Base-by-base conservation (phyloP, 495 filamentous ascomycete species). In the Collariella sp. region DNA sequence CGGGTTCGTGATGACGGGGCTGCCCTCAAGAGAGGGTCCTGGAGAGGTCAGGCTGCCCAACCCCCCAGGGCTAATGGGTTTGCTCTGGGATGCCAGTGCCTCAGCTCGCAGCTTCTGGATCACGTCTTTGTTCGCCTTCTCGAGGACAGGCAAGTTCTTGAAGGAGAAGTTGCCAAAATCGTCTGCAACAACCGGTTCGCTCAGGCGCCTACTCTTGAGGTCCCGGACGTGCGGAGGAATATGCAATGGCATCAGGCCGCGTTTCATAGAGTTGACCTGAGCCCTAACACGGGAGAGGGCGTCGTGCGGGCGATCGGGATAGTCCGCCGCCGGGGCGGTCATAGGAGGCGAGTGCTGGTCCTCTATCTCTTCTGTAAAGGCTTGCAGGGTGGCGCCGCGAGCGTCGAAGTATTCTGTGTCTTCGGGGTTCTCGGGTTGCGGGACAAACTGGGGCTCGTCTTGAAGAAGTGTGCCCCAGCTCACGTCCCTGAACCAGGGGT, bases 371-470 rank as follows among this genome's bases (percentile, higher is more conserved):
- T 95, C 88, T 15, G 85, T 81, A 64, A 97, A 97, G 6, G 84
- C 80, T 62, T 96, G 87, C 44, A 96, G 71, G 5, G 86, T 91
- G 19, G 93, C 93, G 24, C 93, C 93, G 44, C 93, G 82, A 34
- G 88, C 72, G 72, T 98, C 93, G 59, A 98, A 98, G 62, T 98
- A 98, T 61, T 98, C 93, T 0, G 93, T 98, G 60, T 97, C 91
- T 67, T 98, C 93, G 0, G 91, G 91, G 56, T 98, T 90, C 61
- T 95, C 88, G 4, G 86, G 82, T 26, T 85, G 85, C 2, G 93
- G 93, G n/a, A 98, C 84, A 65, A 98, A 98, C 53, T 94, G 84
- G 18, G 93, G 89, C 60, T 95, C 89, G 51, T 96, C 93, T 58
- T 96, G 85, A 3, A 95, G 76, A 18, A 98, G 70, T 0, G 83